phyloP scores from a whole-genome alignment of 768 basidiomycete species.

The Lactifluus volemus region DNA sequence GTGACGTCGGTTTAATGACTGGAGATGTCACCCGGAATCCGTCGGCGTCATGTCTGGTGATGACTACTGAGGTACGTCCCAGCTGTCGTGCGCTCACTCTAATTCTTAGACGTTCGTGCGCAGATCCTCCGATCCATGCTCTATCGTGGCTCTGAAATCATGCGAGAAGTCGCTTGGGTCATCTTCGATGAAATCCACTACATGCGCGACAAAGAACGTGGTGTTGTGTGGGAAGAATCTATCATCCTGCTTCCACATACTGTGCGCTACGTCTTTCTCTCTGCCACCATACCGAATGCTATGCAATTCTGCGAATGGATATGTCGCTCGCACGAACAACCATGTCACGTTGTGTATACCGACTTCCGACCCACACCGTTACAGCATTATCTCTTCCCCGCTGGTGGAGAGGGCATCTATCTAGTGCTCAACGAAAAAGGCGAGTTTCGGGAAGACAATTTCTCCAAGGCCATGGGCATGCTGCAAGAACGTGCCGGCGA shows the following conservation, averaged over 20 bases:
- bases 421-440: conserved; percentile 98
- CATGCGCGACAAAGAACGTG: conserved; percentile 99
- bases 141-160: conserved; percentile 96
- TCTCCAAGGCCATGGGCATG: conserved; percentile 95
- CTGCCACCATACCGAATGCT: conserved; percentile 97
- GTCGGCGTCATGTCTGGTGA: conserved; percentile 91
- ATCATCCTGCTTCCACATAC: conserved; percentile 95
- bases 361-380: conserved; percentile 97
- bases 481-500: conserved; percentile 78
- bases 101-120: background rate
- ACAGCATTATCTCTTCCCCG: conserved; percentile 97
- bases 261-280: conserved; percentile 97
- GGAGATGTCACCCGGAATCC: conserved; percentile 99
- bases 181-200: conserved; percentile 99
- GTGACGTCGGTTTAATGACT: conserved; percentile 98
- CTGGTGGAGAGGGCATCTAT: conserved; percentile 94
- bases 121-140: conserved; percentile 98
- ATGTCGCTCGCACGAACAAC: conserved; percentile 92
- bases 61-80: conserved; percentile 88
- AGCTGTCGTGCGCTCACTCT: background rate
- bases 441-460: conserved; percentile 95
- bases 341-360: conserved; percentile 98
- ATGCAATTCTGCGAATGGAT: conserved; percentile 99
- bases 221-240: conserved; percentile 99
- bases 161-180: conserved; percentile 99